A percentile compares a stretch with the other conserved stretches of the same genome.
These are phyloP conservation scores for Raffaelea deltoideospora DNA, from an alignment of 2,329 filamentous ascomycete species.

Conservation along the genomic window DNA sequence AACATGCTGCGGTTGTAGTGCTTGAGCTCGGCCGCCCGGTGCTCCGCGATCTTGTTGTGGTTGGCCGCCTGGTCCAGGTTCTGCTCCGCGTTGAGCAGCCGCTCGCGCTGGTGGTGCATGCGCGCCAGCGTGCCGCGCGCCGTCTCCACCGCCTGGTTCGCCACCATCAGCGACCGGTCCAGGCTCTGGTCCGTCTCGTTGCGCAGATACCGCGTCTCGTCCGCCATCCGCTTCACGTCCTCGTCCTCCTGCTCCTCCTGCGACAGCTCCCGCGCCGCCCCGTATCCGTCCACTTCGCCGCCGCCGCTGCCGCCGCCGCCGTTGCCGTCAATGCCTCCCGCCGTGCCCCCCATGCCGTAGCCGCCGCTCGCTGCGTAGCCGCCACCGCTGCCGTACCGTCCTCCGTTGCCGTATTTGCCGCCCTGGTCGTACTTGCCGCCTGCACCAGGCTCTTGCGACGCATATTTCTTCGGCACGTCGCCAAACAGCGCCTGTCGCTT, in stretches of 20 bases:
- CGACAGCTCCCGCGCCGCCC: constrained; percentile 63
- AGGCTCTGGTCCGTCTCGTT: constrained; percentile 43
- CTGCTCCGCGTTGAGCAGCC: constrained; percentile 66
- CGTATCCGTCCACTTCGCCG: constrained; percentile 34
- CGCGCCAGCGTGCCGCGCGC: constrained; percentile 58
- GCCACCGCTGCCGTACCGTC: no score
- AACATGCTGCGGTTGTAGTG: constrained; percentile 85
- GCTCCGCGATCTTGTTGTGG: constrained; percentile 61
- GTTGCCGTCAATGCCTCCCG: not conserved
- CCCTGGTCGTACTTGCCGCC: no score
- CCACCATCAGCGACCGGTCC: constrained; percentile 52
- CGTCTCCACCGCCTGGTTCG: constrained; percentile 53
- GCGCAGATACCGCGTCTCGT: constrained; percentile 62
- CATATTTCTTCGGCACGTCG: constrained; percentile 34
- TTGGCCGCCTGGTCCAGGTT: constrained; percentile 69
- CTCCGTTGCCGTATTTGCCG: constrained; percentile 26
- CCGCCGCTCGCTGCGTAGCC: not conserved
- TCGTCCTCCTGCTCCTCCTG: constrained; percentile 63
- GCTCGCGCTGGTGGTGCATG: constrained; percentile 64
- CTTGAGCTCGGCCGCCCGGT: constrained; percentile 70
- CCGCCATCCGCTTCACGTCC: constrained; percentile 56
- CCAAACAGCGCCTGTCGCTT: constrained; percentile 50
- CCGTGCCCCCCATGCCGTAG: not conserved
- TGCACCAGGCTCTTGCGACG: no score
- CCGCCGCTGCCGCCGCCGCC: constrained; percentile 1